A percentile compares a stretch with the other conserved stretches of the same genome.
Evolutionary conservation across 129 eudicot genomes (phyloP).

Genomic region (Silybum marianum): DNA sequence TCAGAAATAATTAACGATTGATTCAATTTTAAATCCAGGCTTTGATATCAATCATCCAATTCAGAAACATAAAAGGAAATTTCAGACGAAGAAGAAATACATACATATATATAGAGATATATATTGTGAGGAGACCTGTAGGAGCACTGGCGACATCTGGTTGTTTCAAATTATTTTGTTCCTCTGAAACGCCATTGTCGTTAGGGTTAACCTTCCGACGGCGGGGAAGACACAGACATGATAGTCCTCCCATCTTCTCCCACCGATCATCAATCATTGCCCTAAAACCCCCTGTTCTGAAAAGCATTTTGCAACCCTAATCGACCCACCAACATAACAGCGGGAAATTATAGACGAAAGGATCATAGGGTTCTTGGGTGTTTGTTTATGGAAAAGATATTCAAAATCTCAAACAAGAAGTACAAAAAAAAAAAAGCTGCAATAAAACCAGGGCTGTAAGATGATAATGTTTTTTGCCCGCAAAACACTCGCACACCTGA

Average conservation of each 20-base stretch:
- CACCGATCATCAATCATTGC: constrained; percentile 7
- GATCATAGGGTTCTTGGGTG: constrained; percentile 5
- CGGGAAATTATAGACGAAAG: neutral
- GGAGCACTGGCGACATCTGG: constrained; percentile 13
- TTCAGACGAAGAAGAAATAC: constrained; percentile 38
- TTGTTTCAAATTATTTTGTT: constrained; percentile 10
- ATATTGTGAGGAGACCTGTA: constrained; percentile 42
- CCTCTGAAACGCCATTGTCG: constrained; percentile 12
- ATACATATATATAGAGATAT: constrained; percentile 30
- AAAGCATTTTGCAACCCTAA: constrained; percentile 21
- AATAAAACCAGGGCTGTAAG: neutral
- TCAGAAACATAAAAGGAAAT: neutral
- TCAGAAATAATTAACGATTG: neutral
- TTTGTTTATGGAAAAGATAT: neutral
- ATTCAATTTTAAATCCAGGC: neutral
- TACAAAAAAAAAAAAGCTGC: neutral
- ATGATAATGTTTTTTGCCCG: neutral
- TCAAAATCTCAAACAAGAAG: neutral
- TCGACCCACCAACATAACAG: neutral
- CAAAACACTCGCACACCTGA: neutral
- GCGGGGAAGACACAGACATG: constrained; percentile 37
- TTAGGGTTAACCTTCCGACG: constrained; percentile 33
- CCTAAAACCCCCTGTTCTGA: constrained; percentile 23
- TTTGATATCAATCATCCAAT: neutral
- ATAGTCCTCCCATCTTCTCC: constrained; percentile 31